Evolutionary conservation across 805 yeast species (phyloP), one percentile per base, ranked within the genome.

Genomic region (Candida morakotiae): DNA sequence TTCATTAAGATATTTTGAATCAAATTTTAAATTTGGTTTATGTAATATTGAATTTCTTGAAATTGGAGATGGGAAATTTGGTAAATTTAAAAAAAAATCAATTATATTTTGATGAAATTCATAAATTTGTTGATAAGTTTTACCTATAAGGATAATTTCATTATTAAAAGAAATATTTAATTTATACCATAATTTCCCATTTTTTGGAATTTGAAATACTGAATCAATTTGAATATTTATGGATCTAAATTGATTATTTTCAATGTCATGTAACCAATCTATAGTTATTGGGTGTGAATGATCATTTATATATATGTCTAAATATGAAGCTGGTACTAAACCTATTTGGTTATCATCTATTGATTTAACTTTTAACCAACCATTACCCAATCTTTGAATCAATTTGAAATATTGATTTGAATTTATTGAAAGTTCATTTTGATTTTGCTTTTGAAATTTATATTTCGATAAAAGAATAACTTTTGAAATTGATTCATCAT

Each of bases 261-360:
- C 34, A 17, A 8, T 17, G 15, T 52, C 60, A 32, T 55, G 50
- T 14, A 64, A 42, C 69, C 69, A 64, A 21, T 53, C 55, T 5
- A 41, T 18, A 9, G 58, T 40, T 5, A 67, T 51, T 1, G 72
- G 71, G 9, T 49, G 49, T n/a, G 43, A 41, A 4, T 48, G 40
- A 37, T 67, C 71, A 37, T 65, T 67, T n/a, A 64, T 62, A 6
- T 58, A 62, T 14, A 67, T 66, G 13, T 57, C 62, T 13, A 64
- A 61, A 41, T 62, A 65, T 31, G 60, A 54, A 3, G 71, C 68
- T 5, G 72, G 71, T 22, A 67, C 57, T 4, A 59, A 45, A 0
- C 72, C 72, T 10, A 39, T 31, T 22, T 42, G 46, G 8, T 39
- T 41, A 10, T 51, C 43, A 28, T 53, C 57, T 18, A 65, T 41